A percentile compares a stretch with the other conserved stretches of the same genome.
These are phyloP conservation scores for Dictyophora rubrovolvata DNA, from an alignment of 768 basidiomycete species.

Conservation along the genomic window DNA sequence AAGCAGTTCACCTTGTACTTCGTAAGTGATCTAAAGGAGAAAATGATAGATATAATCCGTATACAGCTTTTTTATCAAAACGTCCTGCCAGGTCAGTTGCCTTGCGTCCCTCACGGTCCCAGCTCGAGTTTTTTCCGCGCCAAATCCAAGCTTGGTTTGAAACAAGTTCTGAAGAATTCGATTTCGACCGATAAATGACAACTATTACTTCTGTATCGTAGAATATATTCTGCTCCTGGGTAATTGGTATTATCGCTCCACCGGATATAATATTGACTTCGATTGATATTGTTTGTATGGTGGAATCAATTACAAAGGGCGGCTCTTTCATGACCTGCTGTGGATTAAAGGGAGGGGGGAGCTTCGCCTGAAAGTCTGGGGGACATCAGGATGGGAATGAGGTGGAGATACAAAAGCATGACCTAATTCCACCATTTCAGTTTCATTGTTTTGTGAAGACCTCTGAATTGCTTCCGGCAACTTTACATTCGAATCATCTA, in stretches of 20 bases:
- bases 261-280: constrained; percentile 57
- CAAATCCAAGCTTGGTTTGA: constrained; percentile 69
- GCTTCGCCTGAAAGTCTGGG: constrained; percentile 31
- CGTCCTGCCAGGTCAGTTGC: constrained; percentile 60
- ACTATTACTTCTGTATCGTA: constrained; percentile 66
- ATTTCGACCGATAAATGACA: constrained; percentile 61
- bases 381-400: constrained; percentile 5
- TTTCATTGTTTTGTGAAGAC: background rate
- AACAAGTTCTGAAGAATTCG: constrained; percentile 52
- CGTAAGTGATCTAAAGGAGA: background rate
- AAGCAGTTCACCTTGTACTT: constrained; percentile 16
- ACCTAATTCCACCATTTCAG: constrained; percentile 26
- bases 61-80: constrained; percentile 57
- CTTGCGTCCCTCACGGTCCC: constrained; percentile 56
- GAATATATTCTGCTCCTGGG: constrained; percentile 42
- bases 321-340: constrained; percentile 30
- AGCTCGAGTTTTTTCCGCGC: constrained; percentile 48
- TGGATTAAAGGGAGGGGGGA: constrained; percentile 41
- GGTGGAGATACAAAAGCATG: constrained; percentile 11
- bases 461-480: background rate
- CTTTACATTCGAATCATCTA: background rate
- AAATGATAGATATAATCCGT: constrained; percentile 16
- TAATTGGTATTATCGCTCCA: constrained; percentile 35
- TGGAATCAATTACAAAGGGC: constrained; percentile 21
- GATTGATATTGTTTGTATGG: constrained; percentile 54